phyloP scores from a whole-genome alignment of 2,329 filamentous ascomycete genomes.

The Cercospora nicotianae region DNA sequence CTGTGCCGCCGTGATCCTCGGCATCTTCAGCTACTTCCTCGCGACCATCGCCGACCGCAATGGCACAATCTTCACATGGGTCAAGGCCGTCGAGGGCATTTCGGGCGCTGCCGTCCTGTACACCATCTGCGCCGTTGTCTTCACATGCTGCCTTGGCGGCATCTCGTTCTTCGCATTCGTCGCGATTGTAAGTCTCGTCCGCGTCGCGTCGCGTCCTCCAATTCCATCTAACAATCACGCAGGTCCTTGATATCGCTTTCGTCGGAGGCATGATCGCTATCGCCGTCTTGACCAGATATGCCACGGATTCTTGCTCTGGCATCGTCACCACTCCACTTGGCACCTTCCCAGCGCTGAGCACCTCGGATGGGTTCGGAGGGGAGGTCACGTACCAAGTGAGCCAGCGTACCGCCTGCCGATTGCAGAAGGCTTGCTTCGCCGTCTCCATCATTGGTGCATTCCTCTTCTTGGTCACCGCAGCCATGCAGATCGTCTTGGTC shows the following conservation, averaged over 20 bases:
- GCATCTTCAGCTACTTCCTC: constrained; percentile 74
- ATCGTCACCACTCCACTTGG: constrained; percentile 69
- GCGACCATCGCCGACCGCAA: constrained; percentile 67
- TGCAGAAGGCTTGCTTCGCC: constrained; percentile 76
- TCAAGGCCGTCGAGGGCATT: constrained; percentile 63
- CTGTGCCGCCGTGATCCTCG: constrained; percentile 69
- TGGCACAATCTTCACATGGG: constrained; percentile 61
- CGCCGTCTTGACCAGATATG: constrained; percentile 70
- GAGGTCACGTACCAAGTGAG: constrained; percentile 50
- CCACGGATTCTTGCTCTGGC: constrained; percentile 65
- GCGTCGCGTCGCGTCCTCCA: not conserved
- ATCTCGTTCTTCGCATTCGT: constrained; percentile 70
- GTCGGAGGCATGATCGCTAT: constrained; percentile 77
- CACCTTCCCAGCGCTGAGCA: constrained; percentile 55
- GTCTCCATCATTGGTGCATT: constrained; percentile 75
- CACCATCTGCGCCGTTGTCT: constrained; percentile 66
- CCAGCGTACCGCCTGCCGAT: constrained; percentile 64
- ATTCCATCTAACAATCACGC: not conserved
- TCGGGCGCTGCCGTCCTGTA: constrained; percentile 74
- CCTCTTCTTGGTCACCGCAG: constrained; percentile 72
- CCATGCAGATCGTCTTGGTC: constrained; percentile 67
- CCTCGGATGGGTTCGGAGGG: constrained; percentile 52
- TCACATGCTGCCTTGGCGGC: constrained; percentile 79
- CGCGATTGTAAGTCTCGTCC: constrained; percentile 51
- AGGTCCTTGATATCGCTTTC: constrained; percentile 73